phyloP scores from a whole-genome alignment of 805 yeast genomes.

The Starmera quercuum region DNA sequence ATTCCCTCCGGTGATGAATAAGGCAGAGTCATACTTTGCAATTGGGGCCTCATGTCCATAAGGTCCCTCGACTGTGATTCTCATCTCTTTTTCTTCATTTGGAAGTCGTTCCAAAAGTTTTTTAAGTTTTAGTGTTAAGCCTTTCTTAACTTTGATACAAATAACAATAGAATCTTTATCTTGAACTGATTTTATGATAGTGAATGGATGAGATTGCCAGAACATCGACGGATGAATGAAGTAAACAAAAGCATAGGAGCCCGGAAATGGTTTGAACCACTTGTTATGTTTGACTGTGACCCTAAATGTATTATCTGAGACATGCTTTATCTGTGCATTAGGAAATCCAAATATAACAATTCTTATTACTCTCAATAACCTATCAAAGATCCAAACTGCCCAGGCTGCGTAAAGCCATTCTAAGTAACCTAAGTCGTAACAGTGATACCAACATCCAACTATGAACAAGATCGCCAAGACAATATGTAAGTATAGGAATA shows the following conservation, averaged over 20 bases:
- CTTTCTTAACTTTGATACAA: slow-evolving; percentile 47
- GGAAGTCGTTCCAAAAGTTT: slow-evolving; percentile 23
- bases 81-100: slow-evolving; percentile 21
- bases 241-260: slow-evolving; percentile 49
- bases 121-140: slow-evolving; percentile 41
- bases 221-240: slow-evolving; percentile 43
- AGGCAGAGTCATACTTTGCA: slow-evolving; percentile 26
- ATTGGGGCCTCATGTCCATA: slow-evolving; percentile 40
- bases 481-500: slow-evolving; percentile 52
- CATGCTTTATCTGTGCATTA: slow-evolving; percentile 9
- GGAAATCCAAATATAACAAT: slow-evolving; percentile 13
- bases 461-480: slow-evolving; percentile 46
- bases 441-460: slow-evolving; percentile 51
- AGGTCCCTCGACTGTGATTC: slow-evolving; percentile 49
- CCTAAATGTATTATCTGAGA: slow-evolving; percentile 37
- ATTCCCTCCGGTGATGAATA: slow-evolving; percentile 40
- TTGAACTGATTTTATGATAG: slow-evolving; percentile 36
- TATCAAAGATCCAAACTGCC: slow-evolving; percentile 40
- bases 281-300: slow-evolving; percentile 24
- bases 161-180: slow-evolving; percentile 31
- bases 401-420: slow-evolving; percentile 19
- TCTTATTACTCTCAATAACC: slow-evolving; percentile 36
- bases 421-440: slow-evolving; percentile 41
- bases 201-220: slow-evolving; percentile 75
- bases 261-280: slow-evolving; percentile 46